These are phyloP conservation scores for Flaveria ramosissima DNA, from an alignment of 129 eudicot genomes.

Conservation along the genomic window DNA sequence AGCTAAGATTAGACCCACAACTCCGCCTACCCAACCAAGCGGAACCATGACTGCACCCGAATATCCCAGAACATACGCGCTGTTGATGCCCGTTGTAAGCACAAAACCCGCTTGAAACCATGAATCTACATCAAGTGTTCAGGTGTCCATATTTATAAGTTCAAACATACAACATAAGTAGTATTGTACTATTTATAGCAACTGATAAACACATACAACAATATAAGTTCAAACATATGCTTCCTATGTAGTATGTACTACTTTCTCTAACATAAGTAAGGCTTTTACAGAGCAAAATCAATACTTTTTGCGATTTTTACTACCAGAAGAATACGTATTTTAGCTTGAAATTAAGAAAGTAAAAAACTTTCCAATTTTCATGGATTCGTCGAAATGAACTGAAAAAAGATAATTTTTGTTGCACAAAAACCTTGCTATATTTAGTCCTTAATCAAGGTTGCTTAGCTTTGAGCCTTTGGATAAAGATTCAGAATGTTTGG, in stretches of 20 bases:
- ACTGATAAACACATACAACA: background rate
- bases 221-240: too few species aligned
- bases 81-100: slow-evolving; percentile 92
- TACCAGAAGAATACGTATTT: background rate
- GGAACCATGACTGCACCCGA: slow-evolving; percentile 91
- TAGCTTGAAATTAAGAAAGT: background rate
- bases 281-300: background rate
- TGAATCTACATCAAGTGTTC: slow-evolving; percentile 63
- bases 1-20: slow-evolving; percentile 71
- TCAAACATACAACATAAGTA: too few species aligned
- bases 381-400: background rate
- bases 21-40: slow-evolving; percentile 94
- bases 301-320: too few species aligned
- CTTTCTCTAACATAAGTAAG: background rate
- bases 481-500: background rate
- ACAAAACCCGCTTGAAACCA: slow-evolving; percentile 97
- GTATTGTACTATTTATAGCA: background rate
- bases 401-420: background rate
- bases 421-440: background rate
- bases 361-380: background rate
- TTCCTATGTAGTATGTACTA: background rate
- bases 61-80: slow-evolving; percentile 91
- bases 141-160: background rate
- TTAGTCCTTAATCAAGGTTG: background rate
- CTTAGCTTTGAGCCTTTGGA: background rate